These are phyloP conservation scores for Chytriomyces confervae DNA, from an alignment of 192 early-diverging fungal species.

Conservation along the genomic window DNA sequence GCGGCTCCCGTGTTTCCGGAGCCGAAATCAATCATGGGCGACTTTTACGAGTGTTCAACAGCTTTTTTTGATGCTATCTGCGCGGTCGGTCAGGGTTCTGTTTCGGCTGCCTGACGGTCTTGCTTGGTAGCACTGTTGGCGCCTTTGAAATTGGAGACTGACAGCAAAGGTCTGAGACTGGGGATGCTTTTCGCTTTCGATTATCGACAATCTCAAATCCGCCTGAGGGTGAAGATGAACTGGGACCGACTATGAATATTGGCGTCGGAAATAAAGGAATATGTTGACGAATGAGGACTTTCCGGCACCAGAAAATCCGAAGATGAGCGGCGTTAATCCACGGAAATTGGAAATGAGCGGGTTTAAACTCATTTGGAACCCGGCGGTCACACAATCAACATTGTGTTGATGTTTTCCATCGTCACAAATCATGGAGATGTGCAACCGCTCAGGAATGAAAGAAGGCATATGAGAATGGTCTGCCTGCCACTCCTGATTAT, in stretches of 20 bases:
- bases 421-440: too few species aligned
- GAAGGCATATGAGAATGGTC: too few species aligned
- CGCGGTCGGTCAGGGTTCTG: not conserved
- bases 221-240: not conserved
- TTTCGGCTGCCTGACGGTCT: not conserved
- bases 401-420: too few species aligned
- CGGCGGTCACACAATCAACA: too few species aligned
- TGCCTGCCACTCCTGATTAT: too few species aligned
- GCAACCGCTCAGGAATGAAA: too few species aligned
- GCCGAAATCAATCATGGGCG: conserved; percentile 8
- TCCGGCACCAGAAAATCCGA: too few species aligned
- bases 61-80: not conserved
- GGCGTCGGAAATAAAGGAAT: too few species aligned
- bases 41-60: not conserved
- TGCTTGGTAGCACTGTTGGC: not conserved
- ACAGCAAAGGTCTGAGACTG: conserved; percentile 9
- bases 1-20: conserved; percentile 1
- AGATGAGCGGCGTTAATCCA: too few species aligned
- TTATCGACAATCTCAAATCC: conserved; percentile 14
- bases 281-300: too few species aligned
- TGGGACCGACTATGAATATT: not conserved
- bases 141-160: conserved; percentile 10
- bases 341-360: too few species aligned
- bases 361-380: too few species aligned
- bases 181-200: not conserved